Evolutionary conservation across 805 yeast species (phyloP), one percentile per base, ranked within the genome.

Genomic region (Myxozyma udenii): DNA sequence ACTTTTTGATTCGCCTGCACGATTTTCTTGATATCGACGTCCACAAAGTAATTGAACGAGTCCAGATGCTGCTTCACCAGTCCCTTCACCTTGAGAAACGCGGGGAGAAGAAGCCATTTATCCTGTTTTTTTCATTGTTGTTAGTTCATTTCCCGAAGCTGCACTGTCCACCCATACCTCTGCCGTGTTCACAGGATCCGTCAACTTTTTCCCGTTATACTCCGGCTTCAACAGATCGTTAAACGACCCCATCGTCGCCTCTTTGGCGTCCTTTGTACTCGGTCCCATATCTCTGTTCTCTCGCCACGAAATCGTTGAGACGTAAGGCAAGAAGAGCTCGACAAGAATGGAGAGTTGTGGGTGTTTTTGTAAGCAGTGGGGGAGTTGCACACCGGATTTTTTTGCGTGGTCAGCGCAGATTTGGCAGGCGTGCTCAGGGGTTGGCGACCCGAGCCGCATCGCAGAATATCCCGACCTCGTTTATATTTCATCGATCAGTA

Each of bases 41-140:
- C 97, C 18, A 93, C 95, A 68, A 93, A 93, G 71, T 87, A 93
- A 66, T 93, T 91, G 76, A 88, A 93, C n/a, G 98, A 93, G 66
- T 93, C 98, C 65, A 93, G 75, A 74, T 93, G 98, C 73, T 93
- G 98, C 65, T 93, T 93, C 41, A 93, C 98, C 46, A 93, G 73
- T 48, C 98, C 98, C 68, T 93, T 93, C 41, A 93, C 96, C 65
- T 89, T 88, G 57, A 93, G 73, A 66, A 93, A 93, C 0, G 98
- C 98, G 0, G 99, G 99, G 37, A 93, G 72, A 42, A 93, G 75
- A 62, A 93, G 86, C 99, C 99, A 93, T 68, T 93, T 93, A 70
- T 93, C 99, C 62, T 49, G 36, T 32, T 11, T 4, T n/a, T 19
- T n/a, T n/a, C n/a, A n/a, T n/a, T n/a, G n/a, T 16, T 12, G 23